Conservation (phyloP, 164 flowering plant genomes). For the grape (Vitis vinifera) region DNA sequence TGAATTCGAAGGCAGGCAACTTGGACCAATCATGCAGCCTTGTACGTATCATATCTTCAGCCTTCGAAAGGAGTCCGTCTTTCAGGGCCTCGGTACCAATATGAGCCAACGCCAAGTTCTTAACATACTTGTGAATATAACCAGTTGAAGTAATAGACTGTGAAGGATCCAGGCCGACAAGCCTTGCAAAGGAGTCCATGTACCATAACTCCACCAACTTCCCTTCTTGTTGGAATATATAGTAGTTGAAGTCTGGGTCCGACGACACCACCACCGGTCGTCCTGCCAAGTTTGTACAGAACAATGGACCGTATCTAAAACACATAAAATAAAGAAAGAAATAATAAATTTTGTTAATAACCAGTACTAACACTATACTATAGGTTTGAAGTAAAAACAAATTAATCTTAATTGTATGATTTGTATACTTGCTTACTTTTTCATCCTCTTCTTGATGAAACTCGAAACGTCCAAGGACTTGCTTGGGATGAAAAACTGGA, state of each 20-base stretch:
- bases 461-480: slow-evolving; percentile 25
- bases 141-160: neutral
- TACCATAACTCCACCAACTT: slow-evolving; percentile 14
- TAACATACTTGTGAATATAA: slow-evolving; percentile 1
- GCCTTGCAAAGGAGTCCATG: slow-evolving; percentile 1
- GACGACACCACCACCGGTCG: slow-evolving; percentile 7
- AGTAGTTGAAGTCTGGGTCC: slow-evolving; percentile 18
- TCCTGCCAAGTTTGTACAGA: slow-evolving; percentile 15
- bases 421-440: slow-evolving; percentile 19
- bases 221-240: slow-evolving; percentile 16
- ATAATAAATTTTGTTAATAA: too few species aligned
- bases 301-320: slow-evolving; percentile 10
- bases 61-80: neutral
- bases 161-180: neutral
- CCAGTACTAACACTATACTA: too few species aligned
- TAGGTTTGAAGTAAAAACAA: neutral
- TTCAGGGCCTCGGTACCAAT: slow-evolving; percentile 7
- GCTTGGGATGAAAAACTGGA: slow-evolving; percentile 27
- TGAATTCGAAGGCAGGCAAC: too few species aligned
- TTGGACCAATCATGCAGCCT: neutral
- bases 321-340: neutral
- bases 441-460: slow-evolving; percentile 30
- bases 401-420: neutral
- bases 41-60: neutral
- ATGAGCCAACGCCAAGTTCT: slow-evolving; percentile 1